Evolutionary conservation across 768 basidiomycete genomes (phyloP), one percentile per base, ranked within the genome.

Genomic region (Phaeolepiota aurea): DNA sequence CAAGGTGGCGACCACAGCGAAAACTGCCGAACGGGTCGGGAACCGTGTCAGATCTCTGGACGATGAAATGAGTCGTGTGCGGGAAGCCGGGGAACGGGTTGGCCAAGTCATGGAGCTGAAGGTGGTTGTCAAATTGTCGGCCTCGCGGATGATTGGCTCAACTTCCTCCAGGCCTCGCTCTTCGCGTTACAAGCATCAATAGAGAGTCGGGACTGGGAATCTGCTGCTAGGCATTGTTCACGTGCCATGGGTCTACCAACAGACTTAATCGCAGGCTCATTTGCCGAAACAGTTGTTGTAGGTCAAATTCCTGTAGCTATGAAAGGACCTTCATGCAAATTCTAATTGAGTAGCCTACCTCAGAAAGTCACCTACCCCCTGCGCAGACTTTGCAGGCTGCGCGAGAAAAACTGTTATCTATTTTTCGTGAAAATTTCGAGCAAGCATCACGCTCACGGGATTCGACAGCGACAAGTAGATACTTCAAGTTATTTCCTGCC

Each of bases 401-500:
- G 0, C 77, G 92, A 37, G 74, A 84, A 44, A 67, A 73, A 22
- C 76, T 99, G 4, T 70, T 98, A 9, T 61, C 70, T 9, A 76
- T 86, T 23, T 98, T 98, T 61, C 72, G 71, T 21, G 66, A 65
- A n/a, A 76, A 84, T 38, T 99, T 99, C 54, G 75, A 80, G 32
- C 69, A 79, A 41, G 96, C 94, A 1, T 89, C 90, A 3, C 70
- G 68, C 15, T 73, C 77, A 11, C 76, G 87, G 19, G 90, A 97
- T 61, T 83, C 91, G 18, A 81, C 81, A 11, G 81, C 82, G 1
- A 92, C 87, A 1, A 92, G 82, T 50, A 80, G 96, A 10, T 98
- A 87, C 64, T 99, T 99, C 73, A 92, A 97, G 58, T 69, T 99
- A 2, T 99, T 98, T 59, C 96, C 96, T 3, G 81, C 82, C 2